Conservation (phyloP, 2,329 filamentous ascomycete species). For the Leptoxyphium fumago region DNA sequence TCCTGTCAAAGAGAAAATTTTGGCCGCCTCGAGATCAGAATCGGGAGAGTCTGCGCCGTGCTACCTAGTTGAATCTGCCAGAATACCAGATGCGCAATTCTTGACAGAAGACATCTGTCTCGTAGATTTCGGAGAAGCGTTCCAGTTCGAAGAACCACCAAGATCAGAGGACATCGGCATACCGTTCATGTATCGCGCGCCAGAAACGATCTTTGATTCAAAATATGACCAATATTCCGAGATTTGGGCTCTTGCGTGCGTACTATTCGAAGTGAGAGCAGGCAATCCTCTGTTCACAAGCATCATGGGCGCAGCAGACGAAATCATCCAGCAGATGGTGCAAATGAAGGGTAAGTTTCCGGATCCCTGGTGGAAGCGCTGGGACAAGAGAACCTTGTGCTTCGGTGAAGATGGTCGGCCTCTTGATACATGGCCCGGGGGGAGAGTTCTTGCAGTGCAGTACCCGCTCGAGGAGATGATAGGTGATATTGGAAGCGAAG, state of each 20-base stretch:
- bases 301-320: slow-evolving; percentile 3
- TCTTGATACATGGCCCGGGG: too few species aligned
- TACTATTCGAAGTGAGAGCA: slow-evolving; percentile 4
- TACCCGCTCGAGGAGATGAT: too few species aligned
- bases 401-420: slow-evolving; percentile 4
- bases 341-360: slow-evolving; percentile 5
- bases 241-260: slow-evolving; percentile 5
- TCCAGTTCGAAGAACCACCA: too few species aligned
- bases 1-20: too few species aligned
- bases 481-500: too few species aligned
- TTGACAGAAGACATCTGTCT: too few species aligned
- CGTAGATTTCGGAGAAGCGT: too few species aligned
- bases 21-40: too few species aligned
- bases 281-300: slow-evolving; percentile 4
- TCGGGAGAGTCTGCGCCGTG: too few species aligned
- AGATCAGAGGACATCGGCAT: slow-evolving; percentile 5
- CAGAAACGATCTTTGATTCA: slow-evolving; percentile 6
- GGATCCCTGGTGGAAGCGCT: slow-evolving; percentile 4
- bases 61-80: too few species aligned
- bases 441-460: too few species aligned
- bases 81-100: too few species aligned
- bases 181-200: slow-evolving; percentile 4
- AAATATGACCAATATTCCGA: slow-evolving; percentile 2
- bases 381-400: slow-evolving; percentile 1
- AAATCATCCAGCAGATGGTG: slow-evolving; percentile 4